These are phyloP conservation scores for Zygosaccharomyces siamensis DNA, from an alignment of 805 yeast genomes.

Conservation along the genomic window DNA sequence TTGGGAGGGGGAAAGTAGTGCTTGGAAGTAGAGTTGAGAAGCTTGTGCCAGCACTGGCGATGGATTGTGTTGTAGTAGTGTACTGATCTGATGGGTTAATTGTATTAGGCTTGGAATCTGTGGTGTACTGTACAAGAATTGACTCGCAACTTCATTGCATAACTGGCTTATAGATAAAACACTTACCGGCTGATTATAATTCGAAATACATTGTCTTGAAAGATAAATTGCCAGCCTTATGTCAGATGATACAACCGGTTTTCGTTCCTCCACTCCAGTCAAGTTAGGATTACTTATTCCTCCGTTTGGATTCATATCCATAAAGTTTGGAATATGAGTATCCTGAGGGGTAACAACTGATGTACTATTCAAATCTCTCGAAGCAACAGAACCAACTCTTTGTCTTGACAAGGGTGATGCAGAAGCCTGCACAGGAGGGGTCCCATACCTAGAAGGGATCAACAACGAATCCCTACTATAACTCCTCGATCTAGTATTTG, in stretches of 20 bases:
- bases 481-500: not conserved
- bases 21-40: conserved; percentile 18
- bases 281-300: too few species aligned
- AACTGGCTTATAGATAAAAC: conserved; percentile 8
- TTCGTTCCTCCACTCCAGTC: not conserved
- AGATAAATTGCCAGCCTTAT: conserved; percentile 10
- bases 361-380: not conserved
- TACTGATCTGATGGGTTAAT: conserved; percentile 14
- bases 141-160: conserved; percentile 10
- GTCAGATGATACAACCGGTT: conserved; percentile 4
- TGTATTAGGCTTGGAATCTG: conserved; percentile 12
- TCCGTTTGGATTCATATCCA: not conserved
- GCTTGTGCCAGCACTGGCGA: conserved; percentile 17
- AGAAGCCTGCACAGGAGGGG: not conserved
- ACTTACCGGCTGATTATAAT: conserved; percentile 11
- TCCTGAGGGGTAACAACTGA: not conserved
- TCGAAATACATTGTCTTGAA: conserved; percentile 9
- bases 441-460: not conserved
- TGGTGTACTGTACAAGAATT: conserved; percentile 4
- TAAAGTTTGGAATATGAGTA: not conserved
- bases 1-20: conserved; percentile 17
- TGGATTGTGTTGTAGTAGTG: conserved; percentile 23
- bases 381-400: not conserved
- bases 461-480: not conserved
- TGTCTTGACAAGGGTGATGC: not conserved